A percentile compares a stretch with the other conserved stretches of the same genome.
These are phyloP conservation scores for Kodamaea fukazawae DNA, from an alignment of 805 yeast genomes.

Conservation along the genomic window DNA sequence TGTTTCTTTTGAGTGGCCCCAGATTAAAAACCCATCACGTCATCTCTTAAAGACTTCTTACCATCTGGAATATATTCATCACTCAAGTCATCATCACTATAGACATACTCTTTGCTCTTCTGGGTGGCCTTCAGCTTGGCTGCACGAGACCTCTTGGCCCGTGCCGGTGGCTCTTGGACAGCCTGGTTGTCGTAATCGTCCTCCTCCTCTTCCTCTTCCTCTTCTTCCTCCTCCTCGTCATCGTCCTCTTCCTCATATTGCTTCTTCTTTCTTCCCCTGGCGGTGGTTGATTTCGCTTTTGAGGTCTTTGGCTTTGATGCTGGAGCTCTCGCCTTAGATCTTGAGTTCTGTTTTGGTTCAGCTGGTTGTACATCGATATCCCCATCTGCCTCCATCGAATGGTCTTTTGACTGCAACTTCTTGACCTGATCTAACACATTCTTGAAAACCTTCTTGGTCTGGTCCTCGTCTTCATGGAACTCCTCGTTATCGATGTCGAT, in stretches of 20 bases:
- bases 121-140: conserved; percentile 6
- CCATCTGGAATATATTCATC: conserved; percentile 4
- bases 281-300: neutral
- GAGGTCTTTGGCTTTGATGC: conserved; percentile 2
- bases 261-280: neutral
- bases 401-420: conserved; percentile 1
- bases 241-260: conserved; percentile 1
- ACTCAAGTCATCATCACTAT: conserved; percentile 5
- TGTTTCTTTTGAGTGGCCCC: too few relatives aligned
- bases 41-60: conserved; percentile 1
- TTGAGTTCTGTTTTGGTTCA: too few relatives aligned
- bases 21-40: conserved; percentile 2
- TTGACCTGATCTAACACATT: conserved; percentile 43
- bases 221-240: neutral
- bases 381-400: conserved; percentile 2
- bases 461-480: conserved; percentile 24
- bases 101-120: conserved; percentile 2
- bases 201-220: neutral
- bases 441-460: conserved; percentile 37
- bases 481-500: conserved; percentile 43
- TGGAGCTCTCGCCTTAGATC: too few relatives aligned
- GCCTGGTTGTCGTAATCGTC: neutral
- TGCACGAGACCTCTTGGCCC: conserved; percentile 8
- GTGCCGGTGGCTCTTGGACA: conserved; percentile 2
- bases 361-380: conserved; percentile 4